Evolutionary conservation across 768 basidiomycete genomes (phyloP), one percentile per base, ranked within the genome.

Genomic region (Dictyophora rubrovolvata): DNA sequence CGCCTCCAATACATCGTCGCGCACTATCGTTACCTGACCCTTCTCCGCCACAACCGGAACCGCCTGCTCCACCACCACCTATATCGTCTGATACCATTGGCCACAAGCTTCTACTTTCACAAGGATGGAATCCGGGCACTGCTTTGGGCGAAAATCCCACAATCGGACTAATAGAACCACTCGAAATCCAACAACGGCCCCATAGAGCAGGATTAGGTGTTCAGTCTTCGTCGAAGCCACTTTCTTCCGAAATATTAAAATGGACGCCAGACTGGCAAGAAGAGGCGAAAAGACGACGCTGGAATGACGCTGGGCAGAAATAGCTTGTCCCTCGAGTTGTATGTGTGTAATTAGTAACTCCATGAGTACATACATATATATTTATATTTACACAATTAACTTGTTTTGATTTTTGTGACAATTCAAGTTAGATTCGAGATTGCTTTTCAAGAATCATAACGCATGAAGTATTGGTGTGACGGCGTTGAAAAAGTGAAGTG

Each of bases 111-210:
- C 73, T 90, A 0, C 72, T 83, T 68, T 85, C 83, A 67, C 86
- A 87, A 68, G 88, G 88, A 1, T 91, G 89, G 89, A 72, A 75
- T 17, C 87, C 86, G 9, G 89, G 87, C 0, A 70, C 76, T 21
- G 73, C 77, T 2, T 75, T 86, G 17, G 72, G 67, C 36, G 53
- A 56, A 34, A 60, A 63, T 20, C 54, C 54, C 9, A 54, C 75
- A 36, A 69, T 65, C 50, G 77, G 77, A 16, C 69, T 84, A 16
- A 70, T 81, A n/a, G 82, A 80, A 23, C 86, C 86, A 1, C 68
- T 87, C 6, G 74, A 81, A 63, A 71, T 81, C 5, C 76, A 68
- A 42, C 60, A 71, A 1, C 79, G 64, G 18, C 54, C 68, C 35
- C 69, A 76, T 57, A 72, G 85, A 50, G 77, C 79, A 12, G 85